These are phyloP conservation scores for Aspergillus nomiae DNA, from an alignment of 2,329 filamentous ascomycete genomes.

Conservation along the genomic window DNA sequence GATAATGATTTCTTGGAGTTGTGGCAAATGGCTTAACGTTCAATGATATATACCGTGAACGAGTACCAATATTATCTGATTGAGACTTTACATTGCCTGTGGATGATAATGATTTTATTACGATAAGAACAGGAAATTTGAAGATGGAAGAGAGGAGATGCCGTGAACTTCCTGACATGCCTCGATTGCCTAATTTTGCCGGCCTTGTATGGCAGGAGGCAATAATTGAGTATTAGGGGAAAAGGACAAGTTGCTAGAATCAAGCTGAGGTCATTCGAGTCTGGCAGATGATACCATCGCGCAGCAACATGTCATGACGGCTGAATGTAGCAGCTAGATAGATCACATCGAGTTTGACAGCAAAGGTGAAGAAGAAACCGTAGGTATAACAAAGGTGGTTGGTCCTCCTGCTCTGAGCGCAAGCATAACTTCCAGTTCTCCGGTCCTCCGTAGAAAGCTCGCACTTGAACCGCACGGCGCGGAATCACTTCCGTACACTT, in stretches of 20 bases:
- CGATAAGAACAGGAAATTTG: neutral
- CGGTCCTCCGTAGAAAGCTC: neutral
- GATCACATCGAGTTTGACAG: neutral
- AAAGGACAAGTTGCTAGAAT: neutral
- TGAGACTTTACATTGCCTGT: neutral
- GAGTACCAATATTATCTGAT: neutral
- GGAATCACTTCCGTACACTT: neutral
- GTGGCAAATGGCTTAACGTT: neutral
- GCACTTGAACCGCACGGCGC: neutral
- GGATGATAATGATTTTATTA: neutral
- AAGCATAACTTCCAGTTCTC: no score
- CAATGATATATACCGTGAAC: neutral
- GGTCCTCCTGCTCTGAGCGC: neutral
- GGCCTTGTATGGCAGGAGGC: neutral
- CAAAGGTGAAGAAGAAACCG: neutral
- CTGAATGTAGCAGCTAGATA: neutral
- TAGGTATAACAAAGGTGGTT: neutral
- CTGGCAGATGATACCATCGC: neutral
- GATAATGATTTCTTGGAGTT: neutral
- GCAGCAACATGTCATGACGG: neutral
- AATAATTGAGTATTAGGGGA: neutral
- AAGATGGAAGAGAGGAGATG: neutral
- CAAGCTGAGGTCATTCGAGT: neutral
- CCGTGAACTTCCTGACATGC: neutral
- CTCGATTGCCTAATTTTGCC: neutral